Evolutionary conservation across 2,329 filamentous ascomycete species (phyloP), one percentile per base, ranked within the genome.

Genomic region (Stachybotrys chlorohalonatus): DNA sequence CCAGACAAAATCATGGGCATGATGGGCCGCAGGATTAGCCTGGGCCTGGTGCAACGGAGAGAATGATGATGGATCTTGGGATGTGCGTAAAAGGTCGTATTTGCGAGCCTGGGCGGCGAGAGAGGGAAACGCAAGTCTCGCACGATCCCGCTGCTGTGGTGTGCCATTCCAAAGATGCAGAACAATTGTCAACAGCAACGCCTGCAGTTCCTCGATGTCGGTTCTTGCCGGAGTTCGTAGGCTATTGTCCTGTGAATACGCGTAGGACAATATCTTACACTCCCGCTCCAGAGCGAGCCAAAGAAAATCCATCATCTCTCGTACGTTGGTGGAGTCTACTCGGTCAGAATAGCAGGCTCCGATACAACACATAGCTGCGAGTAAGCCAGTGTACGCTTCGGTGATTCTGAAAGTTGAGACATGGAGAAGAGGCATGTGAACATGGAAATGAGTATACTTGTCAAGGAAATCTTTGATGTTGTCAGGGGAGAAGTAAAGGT

Each of bases 301-400:
- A 39, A 85, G 74, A 52, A 82, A 75, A 56, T 86, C 81, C 77
- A 87, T 87, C 68, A 89, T 76, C 65, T 83, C 81, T 58, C 86
- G 83, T 59, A 87, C 83, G 59, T 87, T 77, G 57, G 76, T 72
- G 49, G 83, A 70, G 31, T 75, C 73, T 57, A 87, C 72, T 57
- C 77, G 77, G 53, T 86, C 78, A 52, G 87, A 89, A 69, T 90
- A 91, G 55, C 88, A 87, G 47, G 87, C 86, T 45, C 87, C 87
- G 62, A 89, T 77, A 66, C 84, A 89, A 63, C 87, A 83, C 76
- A 91, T 87, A 57, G 79, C 78, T 56, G 87, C 77, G 52, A 89
- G 73, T 57, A 90, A 76, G 59, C 85, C 84, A 57, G 84, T 82
- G 66, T 86, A 84, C 50, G 83, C 81, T 58, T 84, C 78, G 57